phyloP scores from a whole-genome alignment of 108 stramenopile species.

The Nitzschia putrida region DNA sequence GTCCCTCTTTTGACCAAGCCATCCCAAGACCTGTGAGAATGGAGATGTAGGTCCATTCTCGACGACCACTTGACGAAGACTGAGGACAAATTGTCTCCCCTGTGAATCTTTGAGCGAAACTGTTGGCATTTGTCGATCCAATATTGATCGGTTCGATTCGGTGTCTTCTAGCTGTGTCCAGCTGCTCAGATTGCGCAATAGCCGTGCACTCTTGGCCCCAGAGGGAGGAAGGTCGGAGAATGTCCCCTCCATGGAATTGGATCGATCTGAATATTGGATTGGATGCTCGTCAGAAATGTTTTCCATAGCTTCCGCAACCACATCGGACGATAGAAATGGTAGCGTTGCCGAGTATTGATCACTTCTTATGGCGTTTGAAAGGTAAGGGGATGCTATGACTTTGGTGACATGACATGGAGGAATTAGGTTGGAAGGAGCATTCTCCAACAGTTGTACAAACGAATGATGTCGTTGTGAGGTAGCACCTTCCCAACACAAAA shows the following conservation, averaged over 20 bases:
- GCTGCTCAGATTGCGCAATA: conserved; percentile 65
- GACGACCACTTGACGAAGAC: conserved; percentile 54
- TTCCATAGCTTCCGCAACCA: conserved; percentile 57
- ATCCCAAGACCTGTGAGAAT: conserved; percentile 72
- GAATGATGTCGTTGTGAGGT: conserved; percentile 48
- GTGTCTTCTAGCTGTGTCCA: conserved; percentile 72
- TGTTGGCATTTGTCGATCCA: conserved; percentile 44
- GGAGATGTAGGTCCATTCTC: conserved; percentile 61
- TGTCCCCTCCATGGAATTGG: background rate
- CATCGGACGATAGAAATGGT: conserved; percentile 4
- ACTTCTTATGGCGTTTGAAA: background rate
- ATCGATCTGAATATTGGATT: background rate
- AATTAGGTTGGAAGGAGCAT: conserved; percentile 14
- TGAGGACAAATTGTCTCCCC: conserved; percentile 29
- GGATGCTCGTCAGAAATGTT: conserved; percentile 44
- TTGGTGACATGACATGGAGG: background rate
- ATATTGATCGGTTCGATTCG: conserved; percentile 33
- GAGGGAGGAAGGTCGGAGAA: background rate
- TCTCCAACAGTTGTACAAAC: conserved; percentile 42
- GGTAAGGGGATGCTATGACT: background rate
- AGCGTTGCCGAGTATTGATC: background rate
- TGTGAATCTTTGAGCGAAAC: background rate
- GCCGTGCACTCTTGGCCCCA: conserved; percentile 44
- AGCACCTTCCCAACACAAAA: conserved; percentile 83
- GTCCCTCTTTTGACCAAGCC: conserved; percentile 67